Conservation (phyloP, 768 basidiomycete species). For the Pisolithus microcarpus region DNA sequence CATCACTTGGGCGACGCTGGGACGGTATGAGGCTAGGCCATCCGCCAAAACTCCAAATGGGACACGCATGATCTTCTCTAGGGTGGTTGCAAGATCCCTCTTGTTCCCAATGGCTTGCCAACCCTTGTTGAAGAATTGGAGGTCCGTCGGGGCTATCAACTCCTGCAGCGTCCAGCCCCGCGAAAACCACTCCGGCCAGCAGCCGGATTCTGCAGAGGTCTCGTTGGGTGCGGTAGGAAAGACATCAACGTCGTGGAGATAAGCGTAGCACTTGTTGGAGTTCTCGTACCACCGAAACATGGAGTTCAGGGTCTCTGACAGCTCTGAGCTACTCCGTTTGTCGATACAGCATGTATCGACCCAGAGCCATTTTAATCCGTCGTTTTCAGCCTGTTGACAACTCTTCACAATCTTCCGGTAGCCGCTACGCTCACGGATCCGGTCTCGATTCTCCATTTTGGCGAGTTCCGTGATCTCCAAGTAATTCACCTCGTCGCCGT, state of each 20-base stretch:
- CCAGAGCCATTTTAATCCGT: no score
- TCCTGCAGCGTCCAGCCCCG: slow-evolving; percentile 10
- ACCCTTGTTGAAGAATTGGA: slow-evolving; percentile 10
- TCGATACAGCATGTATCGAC: no score
- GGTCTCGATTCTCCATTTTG: not conserved
- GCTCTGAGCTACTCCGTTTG: no score
- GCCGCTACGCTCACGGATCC: not conserved
- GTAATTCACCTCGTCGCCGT: not conserved
- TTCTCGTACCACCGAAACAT: no score
- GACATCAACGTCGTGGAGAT: no score
- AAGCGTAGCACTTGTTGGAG: no score
- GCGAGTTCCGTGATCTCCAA: not conserved
- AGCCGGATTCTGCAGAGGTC: not conserved
- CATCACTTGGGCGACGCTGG: slow-evolving; percentile 6
- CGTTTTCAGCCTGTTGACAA: no score
- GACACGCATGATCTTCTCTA: not conserved
- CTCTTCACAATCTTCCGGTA: not conserved
- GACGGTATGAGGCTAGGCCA: no score
- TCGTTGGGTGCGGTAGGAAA: not conserved
- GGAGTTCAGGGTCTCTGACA: no score
- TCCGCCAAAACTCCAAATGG: not conserved
- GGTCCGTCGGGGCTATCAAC: slow-evolving; percentile 9
- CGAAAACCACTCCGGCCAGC: slow-evolving; percentile 10
- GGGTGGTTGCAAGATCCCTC: not conserved
- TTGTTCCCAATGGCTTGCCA: slow-evolving; percentile 4